Evolutionary conservation across 768 basidiomycete species (phyloP), one percentile per base, ranked within the genome.

Genomic region (Suillus placidus): DNA sequence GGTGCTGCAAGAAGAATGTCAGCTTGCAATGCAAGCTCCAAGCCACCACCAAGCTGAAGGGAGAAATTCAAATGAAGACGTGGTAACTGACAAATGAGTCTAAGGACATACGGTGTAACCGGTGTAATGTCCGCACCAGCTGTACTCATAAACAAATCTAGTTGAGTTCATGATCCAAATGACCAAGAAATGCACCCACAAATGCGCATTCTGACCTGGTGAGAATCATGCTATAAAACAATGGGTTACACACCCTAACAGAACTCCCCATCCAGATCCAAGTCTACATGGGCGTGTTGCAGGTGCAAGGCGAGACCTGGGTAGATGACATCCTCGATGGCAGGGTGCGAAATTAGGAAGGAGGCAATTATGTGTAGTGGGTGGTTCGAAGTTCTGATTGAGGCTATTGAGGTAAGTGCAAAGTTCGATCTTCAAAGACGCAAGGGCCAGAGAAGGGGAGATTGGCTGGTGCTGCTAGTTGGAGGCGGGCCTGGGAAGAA

Each of bases 81-180:
- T 52, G 13, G 32, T n/a, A 38, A 49, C 26, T 18, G 1, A 60
- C 12, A n/a, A 14, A 20, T 30, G 43, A 14, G 2, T 18, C 13
- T 52, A 26, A 34, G 30, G 42, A 83, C 93, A 60, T 77, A 93
- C 92, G 40, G 96, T 95, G 72, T 90, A 98, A 18, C 97, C 97
- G 76, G 90, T 94, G 64, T 98, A 80, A 99, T 98, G 78, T 99
- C 97, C 26, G 97, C 97, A 3, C 97, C 95, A 71, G 95, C 95
- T 95, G 63, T 37, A 26, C n/a, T n/a, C 20, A 69, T 18, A 52
- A 52, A 42, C 42, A 30, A 20, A 40, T 64, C 34, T 34, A 66
- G 49, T 49, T 61, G 49, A 35, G 57, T 43, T 26, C 30, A 57
- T 35, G 5, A 13, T 30, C 43, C 20, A 20, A 42, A 5, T 47